Percentiles rank a stretch among this genome's conserved stretches.
phyloP scores from a whole-genome alignment of 2,329 filamentous ascomycete species.

The Xylaria sp. region DNA sequence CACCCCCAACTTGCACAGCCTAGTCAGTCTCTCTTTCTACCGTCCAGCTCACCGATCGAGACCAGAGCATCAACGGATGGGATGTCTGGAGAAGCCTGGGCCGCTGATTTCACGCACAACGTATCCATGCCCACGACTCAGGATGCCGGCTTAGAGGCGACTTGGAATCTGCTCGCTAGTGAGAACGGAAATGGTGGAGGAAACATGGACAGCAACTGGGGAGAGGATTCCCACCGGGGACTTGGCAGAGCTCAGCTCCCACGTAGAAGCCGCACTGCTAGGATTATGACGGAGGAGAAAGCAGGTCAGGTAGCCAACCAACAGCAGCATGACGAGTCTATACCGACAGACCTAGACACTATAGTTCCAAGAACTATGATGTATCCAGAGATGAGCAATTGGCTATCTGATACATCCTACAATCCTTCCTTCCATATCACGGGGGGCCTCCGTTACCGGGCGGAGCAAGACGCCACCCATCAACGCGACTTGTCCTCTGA shows the following conservation, averaged over 20 bases:
- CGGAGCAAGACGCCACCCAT: not conserved
- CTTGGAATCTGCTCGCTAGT: not conserved
- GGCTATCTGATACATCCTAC: not conserved
- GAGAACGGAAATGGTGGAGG: not conserved
- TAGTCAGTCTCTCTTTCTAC: not conserved
- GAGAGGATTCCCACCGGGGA: not conserved
- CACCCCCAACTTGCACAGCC: not conserved
- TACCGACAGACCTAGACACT: not conserved
- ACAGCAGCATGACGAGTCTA: not conserved
- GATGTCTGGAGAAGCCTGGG: not conserved
- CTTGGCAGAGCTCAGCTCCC: not conserved
- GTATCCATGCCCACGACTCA: not conserved
- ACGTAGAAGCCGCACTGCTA: not conserved
- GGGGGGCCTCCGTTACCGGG: not conserved
- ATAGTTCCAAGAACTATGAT: not conserved
- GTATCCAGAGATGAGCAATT: not conserved
- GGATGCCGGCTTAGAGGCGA: not conserved
- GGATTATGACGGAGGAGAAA: not conserved
- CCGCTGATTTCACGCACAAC: not conserved
- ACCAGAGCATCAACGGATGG: not conserved
- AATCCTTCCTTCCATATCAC: not conserved
- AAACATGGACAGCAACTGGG: not conserved
- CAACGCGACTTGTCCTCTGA: not conserved
- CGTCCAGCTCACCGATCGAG: not conserved
- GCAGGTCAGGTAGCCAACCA: not conserved